phyloP scores from a whole-genome alignment of 2,329 filamentous ascomycete genomes.

The Fusarium sterilihyphosum region DNA sequence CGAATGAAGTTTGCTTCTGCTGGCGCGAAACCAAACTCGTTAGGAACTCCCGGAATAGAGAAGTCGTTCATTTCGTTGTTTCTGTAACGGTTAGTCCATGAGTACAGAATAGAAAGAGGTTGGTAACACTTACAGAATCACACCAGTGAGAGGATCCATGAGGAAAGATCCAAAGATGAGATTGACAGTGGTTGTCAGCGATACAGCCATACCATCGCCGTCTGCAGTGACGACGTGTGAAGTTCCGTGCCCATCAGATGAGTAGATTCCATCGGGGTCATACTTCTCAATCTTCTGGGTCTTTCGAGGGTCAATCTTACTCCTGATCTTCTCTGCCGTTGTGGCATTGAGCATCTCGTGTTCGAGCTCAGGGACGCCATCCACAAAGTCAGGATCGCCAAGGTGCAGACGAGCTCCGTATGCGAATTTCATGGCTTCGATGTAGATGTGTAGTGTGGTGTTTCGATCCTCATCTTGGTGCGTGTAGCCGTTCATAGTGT shows the following conservation, averaged over 20 bases:
- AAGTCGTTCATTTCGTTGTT: slow-evolving; percentile 83
- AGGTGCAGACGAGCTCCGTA: slow-evolving; percentile 83
- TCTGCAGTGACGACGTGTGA: slow-evolving; percentile 80
- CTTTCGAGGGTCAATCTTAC: slow-evolving; percentile 74
- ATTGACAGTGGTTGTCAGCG: slow-evolving; percentile 88
- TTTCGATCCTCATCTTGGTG: slow-evolving; percentile 65
- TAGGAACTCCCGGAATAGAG: slow-evolving; percentile 79
- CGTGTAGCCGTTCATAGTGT: slow-evolving; percentile 81
- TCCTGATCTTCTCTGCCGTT: slow-evolving; percentile 68
- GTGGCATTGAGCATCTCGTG: slow-evolving; percentile 70
- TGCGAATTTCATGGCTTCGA: slow-evolving; percentile 89
- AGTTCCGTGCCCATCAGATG: slow-evolving; percentile 76
- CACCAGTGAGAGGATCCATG: slow-evolving; percentile 82
- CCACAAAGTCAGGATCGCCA: slow-evolving; percentile 82
- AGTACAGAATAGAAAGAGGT: slow-evolving; percentile 22
- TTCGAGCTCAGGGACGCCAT: slow-evolving; percentile 72
- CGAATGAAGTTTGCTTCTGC: slow-evolving; percentile 83
- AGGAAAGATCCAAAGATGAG: slow-evolving; percentile 83
- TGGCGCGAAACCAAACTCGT: slow-evolving; percentile 87
- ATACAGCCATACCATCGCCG: slow-evolving; percentile 76
- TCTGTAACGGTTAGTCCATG: slow-evolving; percentile 25
- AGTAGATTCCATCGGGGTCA: slow-evolving; percentile 73
- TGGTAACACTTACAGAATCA: slow-evolving; percentile 71
- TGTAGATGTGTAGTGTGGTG: slow-evolving; percentile 81
- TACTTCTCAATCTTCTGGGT: slow-evolving; percentile 81